Base-by-base conservation (phyloP, 2,329 filamentous ascomycete genomes). In the Pestalotiopsis sp. region DNA sequence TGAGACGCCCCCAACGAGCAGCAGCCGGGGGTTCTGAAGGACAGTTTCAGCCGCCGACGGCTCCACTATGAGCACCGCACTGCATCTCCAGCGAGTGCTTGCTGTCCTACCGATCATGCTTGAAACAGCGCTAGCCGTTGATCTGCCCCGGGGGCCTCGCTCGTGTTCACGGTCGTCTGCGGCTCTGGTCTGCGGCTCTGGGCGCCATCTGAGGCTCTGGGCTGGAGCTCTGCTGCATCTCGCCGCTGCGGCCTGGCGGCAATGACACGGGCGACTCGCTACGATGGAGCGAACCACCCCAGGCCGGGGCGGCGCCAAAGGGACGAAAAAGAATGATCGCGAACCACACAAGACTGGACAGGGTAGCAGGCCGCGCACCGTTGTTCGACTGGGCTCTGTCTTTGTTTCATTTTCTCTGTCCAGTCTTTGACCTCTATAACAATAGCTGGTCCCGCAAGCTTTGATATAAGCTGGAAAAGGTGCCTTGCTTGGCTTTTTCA, bases 121-220 rank as follows among this genome's bases (percentile, higher is more conserved):
- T 62, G 59, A 62, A 62, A 62, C 59, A 39, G 59, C 59, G 36
- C 59, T 39, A 62, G 31, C 2, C 36, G 59, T 39, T 31, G 59
- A 62, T 62, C 59, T 39, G 38, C 45, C 45, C 45, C 4, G 38
- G 27, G n/a, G 59, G 31, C 7, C 59, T 36, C 59, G 59, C 12
- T 39, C 59, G 59, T 39, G 59, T 20, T 20, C n/a, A 20, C 9
- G n/a, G 25, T 39, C 13, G 13, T 62, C 20, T 17, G 31, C 58
- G 56, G 23, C 56, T 27, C 23, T 23, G n/a, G 13, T 62, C 20
- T 17, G 31, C 58, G 56, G 23, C 56, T 27, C 23, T 25, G 25
- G n/a, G 12, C n/a, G 17, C 56, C 56, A 13, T 20, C 20, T 17
- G 45, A 17, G 14, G 45, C 20, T 17, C 45, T 20, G 45, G 45